A percentile compares a stretch with the other conserved stretches of the same genome.
Evolutionary conservation across 306 rosid species (phyloP).

Genomic region (Lotus japonicus): DNA sequence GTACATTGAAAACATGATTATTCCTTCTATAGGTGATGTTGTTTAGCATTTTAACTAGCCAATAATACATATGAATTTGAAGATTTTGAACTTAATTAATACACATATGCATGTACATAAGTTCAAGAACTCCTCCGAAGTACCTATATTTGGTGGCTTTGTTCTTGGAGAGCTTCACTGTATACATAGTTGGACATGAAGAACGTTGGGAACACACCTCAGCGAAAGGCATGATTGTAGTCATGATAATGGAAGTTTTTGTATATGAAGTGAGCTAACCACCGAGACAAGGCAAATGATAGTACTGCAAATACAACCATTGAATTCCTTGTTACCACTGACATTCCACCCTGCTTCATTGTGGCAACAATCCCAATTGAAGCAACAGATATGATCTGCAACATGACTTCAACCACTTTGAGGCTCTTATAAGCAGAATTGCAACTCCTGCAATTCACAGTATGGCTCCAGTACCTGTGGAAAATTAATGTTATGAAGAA

Average conservation of each 20-base stretch:
- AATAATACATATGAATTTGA: background rate
- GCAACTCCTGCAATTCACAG: conserved; percentile 83
- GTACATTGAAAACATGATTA: no score
- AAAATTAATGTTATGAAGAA: no score
- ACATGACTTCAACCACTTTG: conserved; percentile 46
- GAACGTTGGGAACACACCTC: background rate
- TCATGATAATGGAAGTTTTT: conserved; percentile 79
- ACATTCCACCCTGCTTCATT: conserved; percentile 36
- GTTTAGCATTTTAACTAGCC: background rate
- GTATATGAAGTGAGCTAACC: conserved; percentile 70
- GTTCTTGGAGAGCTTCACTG: background rate
- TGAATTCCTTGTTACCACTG: conserved; percentile 39
- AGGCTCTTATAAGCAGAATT: conserved; percentile 65
- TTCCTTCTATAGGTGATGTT: background rate
- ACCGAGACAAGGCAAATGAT: conserved; percentile 61
- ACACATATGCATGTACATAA: background rate
- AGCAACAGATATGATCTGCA: conserved; percentile 56
- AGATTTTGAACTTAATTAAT: background rate
- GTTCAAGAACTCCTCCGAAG: background rate
- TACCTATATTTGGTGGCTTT: background rate
- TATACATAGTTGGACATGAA: background rate
- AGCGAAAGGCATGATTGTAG: conserved; percentile 67
- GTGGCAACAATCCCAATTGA: conserved; percentile 66
- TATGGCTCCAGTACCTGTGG: conserved; percentile 78
- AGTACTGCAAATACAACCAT: conserved; percentile 50